Percentiles rank a stretch among this genome's conserved stretches.
Evolutionary conservation across 345 rosid species (phyloP).

Genomic region (Fremontodendron californicum): DNA sequence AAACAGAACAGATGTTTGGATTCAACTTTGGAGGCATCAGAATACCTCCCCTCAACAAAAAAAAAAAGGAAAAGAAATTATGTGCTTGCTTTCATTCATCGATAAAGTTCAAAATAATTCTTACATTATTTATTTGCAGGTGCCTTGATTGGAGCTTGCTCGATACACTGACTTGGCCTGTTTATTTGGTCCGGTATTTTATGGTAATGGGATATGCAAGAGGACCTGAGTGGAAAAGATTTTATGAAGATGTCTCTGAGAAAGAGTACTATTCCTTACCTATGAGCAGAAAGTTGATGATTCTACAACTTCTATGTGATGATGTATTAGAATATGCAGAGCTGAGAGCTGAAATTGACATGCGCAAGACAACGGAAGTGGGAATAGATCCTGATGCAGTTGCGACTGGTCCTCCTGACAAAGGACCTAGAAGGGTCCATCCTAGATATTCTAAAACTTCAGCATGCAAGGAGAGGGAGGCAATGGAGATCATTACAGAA

Average conservation of each 20-base stretch:
- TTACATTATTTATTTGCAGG: conserved; percentile 43
- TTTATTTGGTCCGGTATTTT: conserved; percentile 71
- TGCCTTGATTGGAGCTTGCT: conserved; percentile 91
- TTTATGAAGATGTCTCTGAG: conserved; percentile 48
- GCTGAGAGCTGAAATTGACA: conserved; percentile 66
- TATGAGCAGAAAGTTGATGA: conserved; percentile 65
- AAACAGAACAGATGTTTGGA: not conserved
- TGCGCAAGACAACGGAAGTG: conserved; percentile 69
- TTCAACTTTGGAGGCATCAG: too few species aligned
- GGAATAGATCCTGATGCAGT: conserved; percentile 75
- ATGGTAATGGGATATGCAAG: conserved; percentile 64
- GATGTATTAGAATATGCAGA: conserved; percentile 66
- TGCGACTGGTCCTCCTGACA: conserved; percentile 35
- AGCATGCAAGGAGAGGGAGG: conserved; percentile 61
- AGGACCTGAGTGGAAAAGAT: conserved; percentile 63
- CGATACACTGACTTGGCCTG: conserved; percentile 89
- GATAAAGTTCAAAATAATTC: conserved; percentile 10
- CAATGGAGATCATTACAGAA: conserved; percentile 40
- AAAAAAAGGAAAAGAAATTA: not conserved
- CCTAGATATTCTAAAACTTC: conserved; percentile 74
- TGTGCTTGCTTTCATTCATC: not conserved
- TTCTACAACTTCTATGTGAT: conserved; percentile 85
- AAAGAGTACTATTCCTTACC: conserved; percentile 68
- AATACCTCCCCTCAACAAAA: not conserved
- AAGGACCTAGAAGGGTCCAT: conserved; percentile 74